A percentile compares a stretch with the other conserved stretches of the same genome.
Evolutionary conservation across 2,329 filamentous ascomycete species (phyloP).

Genomic region (Nemania sp.): DNA sequence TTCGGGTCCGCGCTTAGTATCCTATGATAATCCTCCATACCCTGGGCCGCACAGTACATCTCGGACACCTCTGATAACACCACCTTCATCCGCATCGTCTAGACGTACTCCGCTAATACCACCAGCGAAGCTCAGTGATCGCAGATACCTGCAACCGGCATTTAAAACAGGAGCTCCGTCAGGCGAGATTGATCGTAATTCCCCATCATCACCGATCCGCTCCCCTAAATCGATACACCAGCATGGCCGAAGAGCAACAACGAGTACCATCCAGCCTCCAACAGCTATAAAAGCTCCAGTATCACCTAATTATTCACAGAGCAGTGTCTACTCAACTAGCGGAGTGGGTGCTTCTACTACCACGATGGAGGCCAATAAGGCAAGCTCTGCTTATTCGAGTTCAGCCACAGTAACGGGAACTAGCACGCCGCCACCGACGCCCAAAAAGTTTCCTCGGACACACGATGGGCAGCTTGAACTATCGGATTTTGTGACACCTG

Average conservation of each 20-base stretch:
- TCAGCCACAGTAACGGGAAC: constrained; percentile 34
- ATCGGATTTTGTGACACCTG: constrained; percentile 51
- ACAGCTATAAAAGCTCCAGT: constrained; percentile 23
- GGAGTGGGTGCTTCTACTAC: constrained; percentile 32
- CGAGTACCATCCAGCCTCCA: constrained; percentile 30
- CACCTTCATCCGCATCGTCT: constrained; percentile 50
- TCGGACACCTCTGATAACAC: constrained; percentile 58
- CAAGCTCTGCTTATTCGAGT: constrained; percentile 39
- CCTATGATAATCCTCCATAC: constrained; percentile 45
- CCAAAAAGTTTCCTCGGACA: constrained; percentile 53
- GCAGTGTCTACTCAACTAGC: constrained; percentile 38
- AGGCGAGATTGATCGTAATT: constrained; percentile 39
- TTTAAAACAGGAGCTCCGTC: constrained; percentile 42
- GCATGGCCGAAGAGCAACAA: constrained; percentile 47
- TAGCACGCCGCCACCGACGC: constrained; percentile 48
- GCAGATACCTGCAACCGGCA: constrained; percentile 57
- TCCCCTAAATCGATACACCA: constrained; percentile 53
- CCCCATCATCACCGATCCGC: constrained; percentile 56
- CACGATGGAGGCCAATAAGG: constrained; percentile 45
- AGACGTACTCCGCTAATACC: constrained; percentile 55
- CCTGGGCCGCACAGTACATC: constrained; percentile 50
- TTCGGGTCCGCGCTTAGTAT: constrained; percentile 35
- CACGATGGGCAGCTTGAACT: constrained; percentile 55
- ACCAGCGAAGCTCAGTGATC: constrained; percentile 62
- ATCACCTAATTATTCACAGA: constrained; percentile 30